Base-by-base conservation (phyloP, 1,139 yeast genomes). In the Yarrowia galli region DNA sequence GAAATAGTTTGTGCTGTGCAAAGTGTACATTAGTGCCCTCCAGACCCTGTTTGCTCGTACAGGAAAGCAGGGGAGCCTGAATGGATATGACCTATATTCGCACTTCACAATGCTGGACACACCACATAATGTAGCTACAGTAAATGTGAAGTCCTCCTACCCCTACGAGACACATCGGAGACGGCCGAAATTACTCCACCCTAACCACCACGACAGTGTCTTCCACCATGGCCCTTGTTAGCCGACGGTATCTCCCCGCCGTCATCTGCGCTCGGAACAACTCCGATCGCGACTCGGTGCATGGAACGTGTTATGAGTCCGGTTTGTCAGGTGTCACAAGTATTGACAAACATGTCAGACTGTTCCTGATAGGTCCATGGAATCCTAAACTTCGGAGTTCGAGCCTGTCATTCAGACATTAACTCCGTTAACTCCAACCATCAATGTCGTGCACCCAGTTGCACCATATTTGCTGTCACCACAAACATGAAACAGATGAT, bases 371-470 rank as follows among this genome's bases (percentile, higher is more conserved):
- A n/a, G 8, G 16, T 25, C 53, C 53, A 28, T 48, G 53, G 53
- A 48, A 48, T 48, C 10, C 53, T 48, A 48, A 48, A 28, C 23
- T 2, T 48, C 36, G 53, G 53, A 48, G 53, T 48, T 48, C 36
- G 53, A 48, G 15, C 9, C 38, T 16, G 32, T 8, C 35, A 8
- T 13, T 25, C 20, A 46, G 20, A 25, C 51, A 25, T 46, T 12
- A 2, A 13, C 48, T 43, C 28, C 28, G 16, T 2, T 20, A 43
- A 20, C 48, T 25, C 48, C 48, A 22, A 13, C 28, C 13, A 13
- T 10, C 22, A 36, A 15, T 4, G n/a, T 3, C 13, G 45, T 18
- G 15, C 28, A 42, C 45, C 3, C 32, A 23, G 8, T 28, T 46
- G 51, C 35, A 25, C 35, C 51, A 46, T 8, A 46, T 25, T 25